Evolutionary conservation across 2,329 filamentous ascomycete genomes (phyloP), one percentile per base, ranked within the genome.

Genomic region (Calonectria hawksworthii): DNA sequence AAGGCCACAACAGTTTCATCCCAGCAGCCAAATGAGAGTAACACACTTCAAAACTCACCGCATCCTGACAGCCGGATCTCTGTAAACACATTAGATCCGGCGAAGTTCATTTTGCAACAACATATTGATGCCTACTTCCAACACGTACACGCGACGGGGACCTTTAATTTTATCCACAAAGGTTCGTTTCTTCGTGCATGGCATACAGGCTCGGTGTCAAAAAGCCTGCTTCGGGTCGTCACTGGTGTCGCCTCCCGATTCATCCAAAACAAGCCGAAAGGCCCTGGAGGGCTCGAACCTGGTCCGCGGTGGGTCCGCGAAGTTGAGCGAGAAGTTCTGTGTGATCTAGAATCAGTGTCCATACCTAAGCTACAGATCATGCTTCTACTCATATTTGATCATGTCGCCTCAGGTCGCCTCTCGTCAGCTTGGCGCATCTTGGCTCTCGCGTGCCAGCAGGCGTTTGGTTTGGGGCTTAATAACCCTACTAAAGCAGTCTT

Each of bases 121-220:
- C 56, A 63, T 10, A 63, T 63, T 2, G 56, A 63, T 26, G 56
- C 34, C 14, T 63, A 41, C 16, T 63, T 63, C 8, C 56, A 63
- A 26, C 41, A 63, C 36, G 23, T 63, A 63, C 56, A 63, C 13
- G 23, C 56, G 6, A 41, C 56, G 0, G 56, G 36, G 4, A 23
- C 34, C 2, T 63, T 41, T 13, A 63, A 63, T 14, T 63, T 63
- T 13, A 63, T 63, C 21, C 56, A 63, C 16, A 63, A 63, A 63
- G 56, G 56, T 13, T 63, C 56, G 4, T 63, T 63, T 16, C n/a
- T 63, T 2, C 36, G 56, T 16, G 56, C 56, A 28, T 63, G 56
- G 56, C 36, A 63, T 16, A 63, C 56, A 10, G 56, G 56, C 11
- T 44, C 56, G 16, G 38, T 63, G 30, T 63, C 56, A 11, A 63